Evolutionary conservation across 345 rosid genomes (phyloP), one percentile per base, ranked within the genome.

Genomic region (Populus davidiana): DNA sequence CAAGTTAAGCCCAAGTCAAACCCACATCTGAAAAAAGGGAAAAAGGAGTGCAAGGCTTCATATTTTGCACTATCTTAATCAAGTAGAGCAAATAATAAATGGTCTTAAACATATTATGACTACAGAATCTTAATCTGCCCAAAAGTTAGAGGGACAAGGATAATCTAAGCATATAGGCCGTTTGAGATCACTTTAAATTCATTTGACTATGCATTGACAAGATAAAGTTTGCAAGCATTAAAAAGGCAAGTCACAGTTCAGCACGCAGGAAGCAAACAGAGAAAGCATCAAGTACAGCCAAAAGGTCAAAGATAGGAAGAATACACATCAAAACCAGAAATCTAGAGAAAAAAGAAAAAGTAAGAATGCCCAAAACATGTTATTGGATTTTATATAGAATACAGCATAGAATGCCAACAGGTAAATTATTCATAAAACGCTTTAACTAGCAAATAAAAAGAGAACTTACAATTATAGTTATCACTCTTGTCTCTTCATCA

Each of bases 401-500:
- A 14, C 1, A 47, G 52, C 52, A 47, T 6, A 18, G 59, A 50
- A 50, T 50, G 59, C 59, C n/a, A 50, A 5, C 59, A 47, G n/a
- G 29, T 39, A 41, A 39, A 25, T 18, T 17, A 69, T 20, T 59
- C 66, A 69, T 31, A 56, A 62, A 38, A 31, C 44, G 69, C 59
- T 44, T 14, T 33, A 35, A 50, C 70, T 67, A 59, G 29, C 29
- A 35, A 36, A 38, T 3, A 2, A 38, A 54, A 29, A 18, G 10
- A 61, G 33, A 61, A 65, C 84, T 81, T 49, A 81, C 84, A 47
- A 81, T 81, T 74, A 77, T 63, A 23, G 84, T 81, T 36, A 81
- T 62, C 33, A 73, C 61, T 77, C 71, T 77, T 6, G 84, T 81
- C 61, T 70, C 35, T 64, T 81, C 84, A 70, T 81, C 84, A 2